Base-by-base conservation (phyloP, 441 rosid species). In the Cnidoscolus chayamansa region DNA sequence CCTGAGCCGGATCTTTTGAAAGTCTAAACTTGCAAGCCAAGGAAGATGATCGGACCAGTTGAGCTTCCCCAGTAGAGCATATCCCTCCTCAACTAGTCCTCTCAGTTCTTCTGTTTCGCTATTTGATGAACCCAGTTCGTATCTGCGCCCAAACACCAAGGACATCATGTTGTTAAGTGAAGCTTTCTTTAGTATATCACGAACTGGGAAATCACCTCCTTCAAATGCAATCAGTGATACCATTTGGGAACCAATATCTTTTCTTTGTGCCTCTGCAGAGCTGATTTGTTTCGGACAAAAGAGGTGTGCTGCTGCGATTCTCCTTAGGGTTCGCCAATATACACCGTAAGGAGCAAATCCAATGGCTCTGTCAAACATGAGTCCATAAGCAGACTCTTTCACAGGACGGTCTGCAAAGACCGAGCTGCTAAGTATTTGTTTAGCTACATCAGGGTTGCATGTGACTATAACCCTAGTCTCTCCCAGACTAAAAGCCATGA, bases 91-190 rank as follows among this genome's bases (percentile, higher is more conserved):
- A 55, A 88, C 89, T 0, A 88, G 79, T n/a, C n/a, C 80, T 51
- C 60, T 66, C 17, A 86, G 71, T 20, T 80, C 78, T 57, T 80
- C 80, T 0, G 68, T 68, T 64, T 83, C 90, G 9, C 19, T 50
- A 12, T 74, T 73, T 6, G 64, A 73, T 1, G 68, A 63, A 67
- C 20, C 65, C 9, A 84, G 70, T 20, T 75, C 73, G 63, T 86
- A 88, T 35, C 69, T 65, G 7, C 77, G 78, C 30, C 92, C 92
- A 35, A 88, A 88, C 7, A 86, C 84, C 0, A 84, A 83, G 30
- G 81, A 76, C 92, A 88, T 84, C 90, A 88, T 88, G 89, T 73
- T 83, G 72, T 84, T 79, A 17, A 88, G 90, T 4, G 92, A 88
- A 43, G 90, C 90, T 20, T 68, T 68, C 57, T 82, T 85, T 15